Percentiles rank a stretch among this genome's conserved stretches.
These are phyloP conservation scores for Apiospora koreana DNA, from an alignment of 2,329 filamentous ascomycete genomes.

Conservation along the genomic window DNA sequence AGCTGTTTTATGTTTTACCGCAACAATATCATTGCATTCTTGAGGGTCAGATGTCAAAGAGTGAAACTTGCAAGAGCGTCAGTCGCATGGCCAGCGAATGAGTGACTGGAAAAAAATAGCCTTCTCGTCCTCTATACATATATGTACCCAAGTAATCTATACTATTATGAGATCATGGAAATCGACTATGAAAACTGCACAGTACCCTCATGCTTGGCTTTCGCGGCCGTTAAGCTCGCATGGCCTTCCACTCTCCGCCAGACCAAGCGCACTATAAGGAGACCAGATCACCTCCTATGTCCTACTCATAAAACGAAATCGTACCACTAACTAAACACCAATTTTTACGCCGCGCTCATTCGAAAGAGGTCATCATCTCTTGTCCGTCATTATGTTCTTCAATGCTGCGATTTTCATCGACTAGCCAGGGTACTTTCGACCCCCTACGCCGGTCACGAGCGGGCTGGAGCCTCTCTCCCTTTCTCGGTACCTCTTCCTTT, in stretches of 20 bases:
- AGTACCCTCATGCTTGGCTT: neutral
- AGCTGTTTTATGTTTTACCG: too few species aligned
- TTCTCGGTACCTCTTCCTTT: conserved; percentile 23
- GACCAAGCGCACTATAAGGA: neutral
- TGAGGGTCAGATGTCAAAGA: neutral
- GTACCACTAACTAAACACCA: neutral
- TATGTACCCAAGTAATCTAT: neutral
- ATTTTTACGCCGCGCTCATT: neutral
- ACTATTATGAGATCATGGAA: neutral
- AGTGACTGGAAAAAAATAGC: neutral
- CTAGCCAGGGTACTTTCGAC: conserved; percentile 28
- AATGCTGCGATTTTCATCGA: neutral
- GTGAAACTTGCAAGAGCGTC: too few species aligned
- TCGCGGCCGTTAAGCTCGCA: neutral
- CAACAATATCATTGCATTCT: neutral
- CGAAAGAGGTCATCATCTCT: neutral
- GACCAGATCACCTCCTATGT: neutral
- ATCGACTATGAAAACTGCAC: neutral
- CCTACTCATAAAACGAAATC: neutral
- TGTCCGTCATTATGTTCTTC: neutral
- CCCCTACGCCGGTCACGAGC: conserved; percentile 25
- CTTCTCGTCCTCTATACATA: neutral
- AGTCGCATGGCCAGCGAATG: neutral
- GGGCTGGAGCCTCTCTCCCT: conserved; percentile 22
- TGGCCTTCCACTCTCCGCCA: neutral